phyloP scores from a whole-genome alignment of 768 basidiomycete genomes.

The Lactarius indigo region DNA sequence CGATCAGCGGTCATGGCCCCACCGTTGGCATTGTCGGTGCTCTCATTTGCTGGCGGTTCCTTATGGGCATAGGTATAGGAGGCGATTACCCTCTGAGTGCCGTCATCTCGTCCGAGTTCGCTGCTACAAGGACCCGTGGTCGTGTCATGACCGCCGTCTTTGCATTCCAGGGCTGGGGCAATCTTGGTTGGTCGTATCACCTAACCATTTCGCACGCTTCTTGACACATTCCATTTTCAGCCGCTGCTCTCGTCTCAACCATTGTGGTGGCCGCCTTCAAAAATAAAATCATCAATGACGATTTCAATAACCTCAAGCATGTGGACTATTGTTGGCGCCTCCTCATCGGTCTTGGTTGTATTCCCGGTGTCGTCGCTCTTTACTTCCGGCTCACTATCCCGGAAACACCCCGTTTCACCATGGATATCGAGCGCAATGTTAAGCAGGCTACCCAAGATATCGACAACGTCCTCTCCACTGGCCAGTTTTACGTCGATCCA shows the following conservation, averaged over 20 bases:
- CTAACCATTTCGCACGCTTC: background rate
- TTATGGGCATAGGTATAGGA: slow-evolving; percentile 80
- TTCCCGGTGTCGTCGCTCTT: slow-evolving; percentile 77
- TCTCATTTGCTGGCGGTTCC: slow-evolving; percentile 81
- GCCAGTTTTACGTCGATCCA: slow-evolving; percentile 46
- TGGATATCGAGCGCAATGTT: slow-evolving; percentile 88
- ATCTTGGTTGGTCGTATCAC: slow-evolving; percentile 52
- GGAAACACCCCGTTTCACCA: slow-evolving; percentile 87
- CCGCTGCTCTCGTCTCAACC: slow-evolving; percentile 62
- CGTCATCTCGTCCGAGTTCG: slow-evolving; percentile 88
- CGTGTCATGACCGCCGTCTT: slow-evolving; percentile 90
- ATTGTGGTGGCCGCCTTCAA: slow-evolving; percentile 70
- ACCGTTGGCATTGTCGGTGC: slow-evolving; percentile 72
- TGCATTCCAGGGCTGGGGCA: slow-evolving; percentile 84
- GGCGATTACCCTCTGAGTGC: slow-evolving; percentile 87
- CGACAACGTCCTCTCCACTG: slow-evolving; percentile 56
- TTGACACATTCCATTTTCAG: slow-evolving; percentile 31
- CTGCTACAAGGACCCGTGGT: slow-evolving; percentile 70
- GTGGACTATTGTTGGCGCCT: slow-evolving; percentile 85
- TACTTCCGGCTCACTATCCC: slow-evolving; percentile 94
- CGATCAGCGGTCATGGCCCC: slow-evolving; percentile 63
- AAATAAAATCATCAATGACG: slow-evolving; percentile 45
- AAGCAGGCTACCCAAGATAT: slow-evolving; percentile 73
- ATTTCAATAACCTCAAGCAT: slow-evolving; percentile 38
- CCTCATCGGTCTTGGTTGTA: slow-evolving; percentile 81